These are phyloP conservation scores for Pyrenophora seminiperda DNA, from an alignment of 2,329 filamentous ascomycete species.

Conservation along the genomic window DNA sequence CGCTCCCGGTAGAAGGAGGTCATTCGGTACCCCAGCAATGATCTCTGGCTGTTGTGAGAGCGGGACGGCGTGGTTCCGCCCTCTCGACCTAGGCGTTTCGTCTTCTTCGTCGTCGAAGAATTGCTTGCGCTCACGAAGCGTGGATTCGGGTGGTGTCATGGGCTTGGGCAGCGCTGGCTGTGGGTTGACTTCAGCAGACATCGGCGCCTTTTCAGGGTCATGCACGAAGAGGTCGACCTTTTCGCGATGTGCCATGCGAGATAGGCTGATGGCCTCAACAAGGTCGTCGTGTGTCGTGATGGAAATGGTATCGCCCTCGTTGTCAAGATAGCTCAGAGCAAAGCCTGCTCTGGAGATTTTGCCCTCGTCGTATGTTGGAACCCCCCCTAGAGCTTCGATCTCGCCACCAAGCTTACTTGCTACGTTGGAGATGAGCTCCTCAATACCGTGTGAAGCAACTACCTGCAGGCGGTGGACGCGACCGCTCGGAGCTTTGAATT, in stretches of 20 bases:
- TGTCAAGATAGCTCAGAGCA: slow-evolving; percentile 92
- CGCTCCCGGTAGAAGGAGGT: slow-evolving; percentile 88
- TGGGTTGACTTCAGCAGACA: slow-evolving; percentile 67
- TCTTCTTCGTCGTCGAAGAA: slow-evolving; percentile 63
- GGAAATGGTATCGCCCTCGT: slow-evolving; percentile 94
- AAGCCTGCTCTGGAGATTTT: slow-evolving; percentile 78
- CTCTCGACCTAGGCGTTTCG: slow-evolving; percentile 49
- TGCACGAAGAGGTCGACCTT: slow-evolving; percentile 98
- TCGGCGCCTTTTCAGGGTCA: slow-evolving; percentile 85
- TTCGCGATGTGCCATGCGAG: slow-evolving; percentile 75
- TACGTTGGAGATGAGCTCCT: slow-evolving; percentile 76
- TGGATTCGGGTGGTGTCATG: slow-evolving; percentile 59
- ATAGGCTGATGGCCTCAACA: slow-evolving; percentile 83
- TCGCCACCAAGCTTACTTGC: slow-evolving; percentile 84
- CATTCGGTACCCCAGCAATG: slow-evolving; percentile 90
- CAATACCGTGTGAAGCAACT: slow-evolving; percentile 77
- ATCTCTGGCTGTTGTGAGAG: slow-evolving; percentile 70
- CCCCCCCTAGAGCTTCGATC: slow-evolving; percentile 80
- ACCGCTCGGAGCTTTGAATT: slow-evolving; percentile 96
- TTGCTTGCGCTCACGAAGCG: slow-evolving; percentile 54
- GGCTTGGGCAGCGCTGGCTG: slow-evolving; percentile 59
- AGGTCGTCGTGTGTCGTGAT: slow-evolving; percentile 96
- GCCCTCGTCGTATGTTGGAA: slow-evolving; percentile 77
- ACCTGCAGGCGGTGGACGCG: slow-evolving; percentile 93
- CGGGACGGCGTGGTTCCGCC: slow-evolving; percentile 52